A percentile compares a stretch with the other conserved stretches of the same genome.
Conservation (phyloP, 2,329 filamentous ascomycete genomes). For the Cercospora sp. region DNA sequence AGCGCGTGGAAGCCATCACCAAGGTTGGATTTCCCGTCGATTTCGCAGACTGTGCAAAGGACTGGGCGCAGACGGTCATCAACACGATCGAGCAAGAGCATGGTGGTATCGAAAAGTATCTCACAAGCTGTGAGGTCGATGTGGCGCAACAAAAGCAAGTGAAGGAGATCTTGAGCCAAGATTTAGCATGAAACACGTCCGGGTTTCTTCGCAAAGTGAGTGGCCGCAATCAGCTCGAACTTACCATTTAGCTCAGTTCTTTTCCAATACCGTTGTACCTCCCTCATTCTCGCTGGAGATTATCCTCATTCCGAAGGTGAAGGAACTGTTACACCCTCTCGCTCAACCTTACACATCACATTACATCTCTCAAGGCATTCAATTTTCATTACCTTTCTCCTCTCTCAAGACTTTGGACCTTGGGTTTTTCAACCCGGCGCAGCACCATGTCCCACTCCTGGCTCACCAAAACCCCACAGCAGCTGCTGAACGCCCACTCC, state of each 20-base stretch:
- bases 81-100: conserved; percentile 61
- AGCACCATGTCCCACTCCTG: background rate
- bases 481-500: background rate
- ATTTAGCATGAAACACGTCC: background rate
- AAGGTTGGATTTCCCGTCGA: conserved; percentile 71
- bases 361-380: too few relatives aligned
- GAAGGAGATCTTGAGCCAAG: conserved; percentile 34
- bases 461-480: background rate
- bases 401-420: background rate
- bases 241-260: background rate
- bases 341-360: background rate
- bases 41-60: conserved; percentile 66
- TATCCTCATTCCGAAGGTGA: too few relatives aligned
- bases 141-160: conserved; percentile 40
- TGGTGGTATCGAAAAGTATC: conserved; percentile 66
- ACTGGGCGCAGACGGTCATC: conserved; percentile 62
- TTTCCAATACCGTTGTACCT: background rate
- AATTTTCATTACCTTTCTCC: background rate
- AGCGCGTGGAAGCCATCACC: conserved; percentile 66
- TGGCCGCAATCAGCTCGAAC: background rate
- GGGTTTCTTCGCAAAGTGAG: background rate
- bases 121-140: conserved; percentile 59
- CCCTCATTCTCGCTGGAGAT: background rate
- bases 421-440: background rate
- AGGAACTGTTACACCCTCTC: background rate